Evolutionary conservation across 1,284 basidiomycete species (phyloP), one percentile per base, ranked within the genome.

Genomic region (Melanopsichium pennsylvanicum): DNA sequence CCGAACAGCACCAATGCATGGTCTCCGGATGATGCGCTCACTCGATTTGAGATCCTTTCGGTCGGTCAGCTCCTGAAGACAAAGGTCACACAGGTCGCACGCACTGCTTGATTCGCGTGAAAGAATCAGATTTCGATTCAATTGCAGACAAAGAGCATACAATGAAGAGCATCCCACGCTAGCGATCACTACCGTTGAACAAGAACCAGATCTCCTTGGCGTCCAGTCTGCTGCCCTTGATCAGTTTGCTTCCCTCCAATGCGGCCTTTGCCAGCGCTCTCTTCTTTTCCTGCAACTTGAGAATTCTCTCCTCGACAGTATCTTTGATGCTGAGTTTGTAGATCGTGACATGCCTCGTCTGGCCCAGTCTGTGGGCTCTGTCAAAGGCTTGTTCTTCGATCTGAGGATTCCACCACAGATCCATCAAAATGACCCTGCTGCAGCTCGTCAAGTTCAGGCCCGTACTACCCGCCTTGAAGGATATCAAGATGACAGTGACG

Each of bases 401-500:
- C 48, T 70, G 57, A 15, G 76, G 81, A 52, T 81, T 79, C 91
- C 93, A 97, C 95, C 95, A 97, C 45, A 96, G 82, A 79, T 97
- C 94, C 61, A 91, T 87, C 5, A 97, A 85, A 70, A 96, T 90
- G 42, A 96, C 93, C 67, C 93, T 91, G 81, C 93, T 95, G 83
- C 95, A 97, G 46, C 88, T 89, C 0, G 93, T 97, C 74, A 98
- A 80, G 80, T 98, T 98, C 34, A 98, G 85, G 44, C 93, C 93
- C 87, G 91, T 93, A 76, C 89, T 91, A 2, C 93, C 93, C 12
- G 93, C 92, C 81, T 96, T 97, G 87, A 97, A 95, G 0, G 93
- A 96, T 62, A 97, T 95, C 60, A 98, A 83, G 58, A 97, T 97
- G 32, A 95, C 87, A 10, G 75, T 86, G 13, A 85, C 86, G 3